Evolutionary conservation across 768 basidiomycete genomes (phyloP), one percentile per base, ranked within the genome.

Genomic region (Russula dissimulans): DNA sequence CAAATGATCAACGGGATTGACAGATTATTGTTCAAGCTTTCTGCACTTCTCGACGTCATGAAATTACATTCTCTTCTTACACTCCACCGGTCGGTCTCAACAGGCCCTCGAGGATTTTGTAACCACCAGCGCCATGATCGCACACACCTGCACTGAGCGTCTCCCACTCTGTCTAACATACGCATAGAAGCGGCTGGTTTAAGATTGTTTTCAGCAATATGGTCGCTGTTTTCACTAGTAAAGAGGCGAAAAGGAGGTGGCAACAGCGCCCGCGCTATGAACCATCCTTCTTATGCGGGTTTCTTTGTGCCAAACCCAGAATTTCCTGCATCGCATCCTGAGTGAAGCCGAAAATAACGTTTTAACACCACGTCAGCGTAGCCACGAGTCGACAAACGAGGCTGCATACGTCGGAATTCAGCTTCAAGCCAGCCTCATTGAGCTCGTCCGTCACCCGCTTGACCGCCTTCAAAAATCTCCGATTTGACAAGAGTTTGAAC

Each of bases 391-490:
- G 43, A 45, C 60, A 6, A 57, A 38, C n/a, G 4, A 34, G 17
- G 18, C n/a, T 61, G 65, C 77, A 55, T 64, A 85, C 85, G 71
- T 81, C 77, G 49, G 81, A 78, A 39, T 69, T 70, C 39, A 84
- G 56, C 67, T 86, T 80, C n/a, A 88, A 68, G 5, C 84, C 86
- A 22, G 83, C 82, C 38, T 81, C 81, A 54, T 79, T 67, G 61
- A 87, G 68, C 58, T 81, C 82, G 14, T 75, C 75, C 53, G 75
- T 71, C 6, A 85, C 72, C 43, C 71, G 72, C 63, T 73, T 73
- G 34, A 78, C 74, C 29, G 77, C 79, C 44, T 70, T 73, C 57
- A 79, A 74, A 59, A 87, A 84, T 59, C 81, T 81, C 1, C 79
- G 66, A 61, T 76, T 82, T 34, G 76, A 69, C 31, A 79, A 72